phyloP scores from a whole-genome alignment of 2,329 filamentous ascomycete species.

The Penicillium sumatraense region DNA sequence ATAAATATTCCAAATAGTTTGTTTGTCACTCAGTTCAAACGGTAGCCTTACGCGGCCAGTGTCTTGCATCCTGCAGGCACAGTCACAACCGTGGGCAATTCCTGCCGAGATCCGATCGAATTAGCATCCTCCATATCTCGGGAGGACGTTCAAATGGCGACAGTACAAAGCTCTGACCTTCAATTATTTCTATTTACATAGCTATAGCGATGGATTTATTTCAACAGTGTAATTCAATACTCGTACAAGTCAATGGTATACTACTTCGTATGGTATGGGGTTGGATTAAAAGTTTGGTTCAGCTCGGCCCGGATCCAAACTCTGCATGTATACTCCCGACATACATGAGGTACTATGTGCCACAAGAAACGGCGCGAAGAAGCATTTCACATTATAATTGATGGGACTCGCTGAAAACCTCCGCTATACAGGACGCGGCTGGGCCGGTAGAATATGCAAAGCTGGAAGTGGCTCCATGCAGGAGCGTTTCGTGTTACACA shows the following conservation, averaged over 20 bases:
- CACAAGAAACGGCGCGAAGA: not conserved
- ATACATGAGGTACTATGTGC: not conserved
- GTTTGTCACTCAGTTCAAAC: not conserved
- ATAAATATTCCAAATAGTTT: not conserved
- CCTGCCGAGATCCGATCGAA: constrained; percentile 2
- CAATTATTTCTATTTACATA: no score
- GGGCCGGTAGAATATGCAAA: not conserved
- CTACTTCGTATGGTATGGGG: not conserved
- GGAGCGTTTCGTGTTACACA: not conserved
- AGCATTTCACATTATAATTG: not conserved
- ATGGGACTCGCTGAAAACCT: not conserved
- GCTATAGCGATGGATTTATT: no score
- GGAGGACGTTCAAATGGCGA: not conserved
- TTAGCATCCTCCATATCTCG: not conserved
- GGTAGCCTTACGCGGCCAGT: not conserved
- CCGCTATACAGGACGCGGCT: not conserved
- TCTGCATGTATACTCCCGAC: not conserved
- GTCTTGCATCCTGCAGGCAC: not conserved
- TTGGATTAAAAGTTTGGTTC: constrained; percentile 4
- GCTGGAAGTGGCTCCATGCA: not conserved
- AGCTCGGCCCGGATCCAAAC: constrained; percentile 1
- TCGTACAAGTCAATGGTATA: not conserved
- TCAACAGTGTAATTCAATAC: no score
- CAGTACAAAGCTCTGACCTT: no score
- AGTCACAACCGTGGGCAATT: not conserved